Evolutionary conservation across 2,329 filamentous ascomycete genomes (phyloP), one percentile per base, ranked within the genome.

Genomic region (Xylaria arbuscula): DNA sequence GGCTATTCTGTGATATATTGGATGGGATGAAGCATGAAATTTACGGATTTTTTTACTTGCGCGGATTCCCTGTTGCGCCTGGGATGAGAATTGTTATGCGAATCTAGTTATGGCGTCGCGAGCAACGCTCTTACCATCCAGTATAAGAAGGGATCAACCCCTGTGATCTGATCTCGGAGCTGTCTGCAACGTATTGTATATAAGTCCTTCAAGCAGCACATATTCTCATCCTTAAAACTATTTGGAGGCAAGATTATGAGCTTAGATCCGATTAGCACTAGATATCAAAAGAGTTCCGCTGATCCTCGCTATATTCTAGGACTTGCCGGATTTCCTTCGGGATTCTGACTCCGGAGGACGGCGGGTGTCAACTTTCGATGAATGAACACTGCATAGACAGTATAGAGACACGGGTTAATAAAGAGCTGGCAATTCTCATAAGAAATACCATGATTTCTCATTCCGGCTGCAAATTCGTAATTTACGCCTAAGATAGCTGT

Each of bases 1-100:
- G 40, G 69, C 75, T 24, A 72, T 77, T 40, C 72, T 77, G 0
- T 75, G 42, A 69, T 55, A n/a, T 34, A 8, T 15, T 15, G 11
- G 5, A 4, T 42, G 24, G 3, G 24, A 50, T 10, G 50, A 13
- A 24, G 19, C 13, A 47, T 36, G 13, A 48, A 50, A 17, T 24
- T 9, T 1, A 28, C 28, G 19, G 40, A n/a, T 63, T 48, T 24
- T 9, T 2, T 55, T 17, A 32, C 10, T 47, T 32, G 3, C n/a
- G 28, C 28, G 28, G 28, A 28, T 28, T 28, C 3, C 32, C 36
- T 9, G 58, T 61, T 13, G 32, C 22, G 45, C 24, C 45, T 48
- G 36, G 9, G 2, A 38, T 2, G 13, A 10, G 8, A 38, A 2
- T 2, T 10, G 36, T 9, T 5, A 2, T 38, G 19, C 19, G 19